Evolutionary conservation across 2,329 filamentous ascomycete genomes (phyloP), one percentile per base, ranked within the genome.

Genomic region (Fusarium pilosicola): DNA sequence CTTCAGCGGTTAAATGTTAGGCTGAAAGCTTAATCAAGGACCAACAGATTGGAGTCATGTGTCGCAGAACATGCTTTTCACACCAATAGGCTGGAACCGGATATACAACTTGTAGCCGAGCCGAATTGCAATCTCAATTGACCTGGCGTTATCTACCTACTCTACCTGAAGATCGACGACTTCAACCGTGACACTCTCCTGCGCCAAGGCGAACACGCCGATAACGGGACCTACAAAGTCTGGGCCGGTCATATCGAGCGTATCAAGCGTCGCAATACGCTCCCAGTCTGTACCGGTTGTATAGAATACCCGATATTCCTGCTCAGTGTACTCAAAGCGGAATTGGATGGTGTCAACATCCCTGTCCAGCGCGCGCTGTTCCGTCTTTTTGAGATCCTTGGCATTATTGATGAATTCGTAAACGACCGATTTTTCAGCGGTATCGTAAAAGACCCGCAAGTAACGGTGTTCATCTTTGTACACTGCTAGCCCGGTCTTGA

Each of bases 201-300:
- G 34, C 34, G 38, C 65, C 54, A 68, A 17, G 18, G 63, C 54
- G 20, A 68, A 68, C 2, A 62, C 45, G 15, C 65, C 65, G 52
- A 68, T 68, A 48, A 68, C 65, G 28, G 65, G 65, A 13, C 65
- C 65, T 41, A 68, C 65, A 52, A 68, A 68, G 12, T 68, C 65
- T 12, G 65, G 63, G 1, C 65, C 65, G 6, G 65, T 68, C 63
- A 68, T 68, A 14, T 68, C 65, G 6, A 46, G 39, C 22, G 65
- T 42, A 18, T 68, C 65, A 17, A 68, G 45, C 15, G 63, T 68
- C 18, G 52, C 65, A 32, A 68, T 7, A 20, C 14, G 42, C 10
- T 52, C 14, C 63, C 65, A 62, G 1, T 61, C 45, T 18, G 9
- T 36, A 0, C 57, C 63, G 18, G 42, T 4, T 12, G 63, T 20